Base-by-base conservation (phyloP, 2,329 filamentous ascomycete genomes). In the Sordariomycetes sp. region DNA sequence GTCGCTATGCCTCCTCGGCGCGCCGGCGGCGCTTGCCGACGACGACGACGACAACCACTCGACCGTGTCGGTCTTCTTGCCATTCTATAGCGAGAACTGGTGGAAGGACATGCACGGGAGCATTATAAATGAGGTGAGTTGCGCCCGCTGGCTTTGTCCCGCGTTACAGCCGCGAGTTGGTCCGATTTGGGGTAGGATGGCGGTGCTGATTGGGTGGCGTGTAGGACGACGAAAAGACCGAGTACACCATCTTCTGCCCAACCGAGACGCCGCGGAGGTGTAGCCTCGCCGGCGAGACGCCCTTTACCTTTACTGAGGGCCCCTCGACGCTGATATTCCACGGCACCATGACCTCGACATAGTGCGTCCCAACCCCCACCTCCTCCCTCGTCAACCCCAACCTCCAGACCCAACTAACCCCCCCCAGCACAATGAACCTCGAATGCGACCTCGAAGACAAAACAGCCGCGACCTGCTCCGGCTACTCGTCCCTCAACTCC, bases 221-320 rank as follows among this genome's bases (percentile, higher is more conserved):
- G 22, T 61, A 75, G 73, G 66, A 76, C 58, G 61, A 64, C 48
- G 62, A 64, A 28, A 65, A 70, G 59, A 77, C 75, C 17, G 72
- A 73, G 25, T 77, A 75, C 60, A 77, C 75, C 58, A 72, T 78
- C 48, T 78, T 78, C 62, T 78, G 75, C 59, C 70, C 70, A 10
- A 68, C 72, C 34, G 64, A 71, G 57, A 68, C 69, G n/a, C 68
- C 70, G 2, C 66, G 66, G 6, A 67, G 66, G 7, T 78, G 75
- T 63, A 70, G 72, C 57, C 65, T 78, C 8, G 71, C 71, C 7
- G 70, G 74, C 15, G 73, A 75, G 52, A 69, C 77, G 39, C 75
- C 76, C 4, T 77, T 77, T 60, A 61, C 74, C 53, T 68, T 78
- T 58, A 69, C 74, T 13, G 73, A 76, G 60, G 75, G 75, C 0